phyloP scores from a whole-genome alignment of 352 stramenopile genomes.

The Globisporangium mamillatum region DNA sequence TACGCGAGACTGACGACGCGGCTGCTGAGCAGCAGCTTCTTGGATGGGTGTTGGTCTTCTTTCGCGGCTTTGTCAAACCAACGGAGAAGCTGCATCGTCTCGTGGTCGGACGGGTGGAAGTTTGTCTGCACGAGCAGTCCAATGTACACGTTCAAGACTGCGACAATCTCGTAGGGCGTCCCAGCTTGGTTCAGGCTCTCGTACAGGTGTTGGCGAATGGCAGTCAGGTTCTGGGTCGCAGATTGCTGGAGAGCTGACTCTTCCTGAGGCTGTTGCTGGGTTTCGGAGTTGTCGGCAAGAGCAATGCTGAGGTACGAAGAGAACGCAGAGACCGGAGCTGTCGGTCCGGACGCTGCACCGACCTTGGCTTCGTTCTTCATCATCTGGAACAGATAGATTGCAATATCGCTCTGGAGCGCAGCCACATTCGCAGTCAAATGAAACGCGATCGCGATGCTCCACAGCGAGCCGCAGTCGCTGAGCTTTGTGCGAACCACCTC shows the following conservation, averaged over 20 bases:
- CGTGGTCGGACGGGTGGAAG: slow-evolving; percentile 44
- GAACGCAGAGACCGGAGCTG: slow-evolving; percentile 5
- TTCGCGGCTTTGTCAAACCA: slow-evolving; percentile 42
- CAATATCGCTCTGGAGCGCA: slow-evolving; percentile 23
- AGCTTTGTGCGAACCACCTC: slow-evolving; percentile 30
- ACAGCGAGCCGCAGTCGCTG: slow-evolving; percentile 19
- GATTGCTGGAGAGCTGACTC: slow-evolving; percentile 24
- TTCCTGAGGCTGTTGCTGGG: background rate
- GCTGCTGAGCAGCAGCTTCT: slow-evolving; percentile 17
- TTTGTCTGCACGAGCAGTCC: slow-evolving; percentile 38
- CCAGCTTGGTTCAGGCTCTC: slow-evolving; percentile 20
- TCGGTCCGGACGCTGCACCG: background rate
- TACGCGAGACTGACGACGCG: slow-evolving; percentile 53
- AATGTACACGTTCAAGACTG: slow-evolving; percentile 41
- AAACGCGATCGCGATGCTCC: slow-evolving; percentile 20
- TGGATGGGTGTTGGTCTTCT: slow-evolving; percentile 10
- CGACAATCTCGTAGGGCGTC: slow-evolving; percentile 26
- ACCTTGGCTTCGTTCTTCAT: slow-evolving; percentile 15
- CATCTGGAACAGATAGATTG: slow-evolving; percentile 49
- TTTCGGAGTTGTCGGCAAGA: slow-evolving; percentile 11
- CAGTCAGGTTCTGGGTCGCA: slow-evolving; percentile 14
- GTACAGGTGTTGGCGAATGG: slow-evolving; percentile 22
- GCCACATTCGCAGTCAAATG: slow-evolving; percentile 21
- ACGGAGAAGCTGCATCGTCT: slow-evolving; percentile 44
- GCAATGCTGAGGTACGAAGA: slow-evolving; percentile 18